phyloP scores from a whole-genome alignment of 306 rosid species.

The Gleditsia sinensis region DNA sequence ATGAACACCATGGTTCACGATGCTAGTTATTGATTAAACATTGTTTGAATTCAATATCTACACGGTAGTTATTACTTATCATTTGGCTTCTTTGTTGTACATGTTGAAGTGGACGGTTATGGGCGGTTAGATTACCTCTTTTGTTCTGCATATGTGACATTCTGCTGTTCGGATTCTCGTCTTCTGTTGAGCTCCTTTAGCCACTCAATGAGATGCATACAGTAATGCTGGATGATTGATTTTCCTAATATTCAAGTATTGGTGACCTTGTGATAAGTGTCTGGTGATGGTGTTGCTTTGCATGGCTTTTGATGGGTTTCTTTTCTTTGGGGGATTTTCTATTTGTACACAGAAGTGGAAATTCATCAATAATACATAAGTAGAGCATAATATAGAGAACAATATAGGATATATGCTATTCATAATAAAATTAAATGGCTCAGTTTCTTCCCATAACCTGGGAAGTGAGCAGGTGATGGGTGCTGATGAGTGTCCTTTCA shows the following conservation, averaged over 20 bases:
- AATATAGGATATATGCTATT: constrained; percentile 43
- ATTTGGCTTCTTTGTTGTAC: constrained; percentile 37
- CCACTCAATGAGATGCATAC: constrained; percentile 34
- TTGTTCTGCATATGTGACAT: constrained; percentile 39
- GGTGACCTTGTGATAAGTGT: constrained; percentile 36
- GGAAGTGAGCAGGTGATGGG: constrained; percentile 90
- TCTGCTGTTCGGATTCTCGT: constrained; percentile 43
- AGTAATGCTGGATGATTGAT: constrained; percentile 42
- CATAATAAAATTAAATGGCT: constrained; percentile 48
- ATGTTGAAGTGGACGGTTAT: constrained; percentile 48
- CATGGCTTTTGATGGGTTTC: constrained; percentile 30
- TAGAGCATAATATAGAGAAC: constrained; percentile 39
- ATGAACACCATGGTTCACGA: constrained; percentile 33
- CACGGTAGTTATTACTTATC: constrained; percentile 34
- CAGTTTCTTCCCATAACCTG: constrained; percentile 67
- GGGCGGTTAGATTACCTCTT: constrained; percentile 37
- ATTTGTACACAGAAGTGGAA: constrained; percentile 26
- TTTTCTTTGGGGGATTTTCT: constrained; percentile 35
- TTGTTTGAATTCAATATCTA: constrained; percentile 33
- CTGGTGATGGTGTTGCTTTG: constrained; percentile 36
- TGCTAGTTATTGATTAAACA: constrained; percentile 35
- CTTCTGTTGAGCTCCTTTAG: constrained; percentile 47
- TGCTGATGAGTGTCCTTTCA: constrained; percentile 83
- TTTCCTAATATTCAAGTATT: constrained; percentile 42
- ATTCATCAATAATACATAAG: constrained; percentile 3